Percentiles rank a stretch among this genome's conserved stretches.
Evolutionary conservation across 768 basidiomycete species (phyloP).

Genomic region (Trametes sanguinea): DNA sequence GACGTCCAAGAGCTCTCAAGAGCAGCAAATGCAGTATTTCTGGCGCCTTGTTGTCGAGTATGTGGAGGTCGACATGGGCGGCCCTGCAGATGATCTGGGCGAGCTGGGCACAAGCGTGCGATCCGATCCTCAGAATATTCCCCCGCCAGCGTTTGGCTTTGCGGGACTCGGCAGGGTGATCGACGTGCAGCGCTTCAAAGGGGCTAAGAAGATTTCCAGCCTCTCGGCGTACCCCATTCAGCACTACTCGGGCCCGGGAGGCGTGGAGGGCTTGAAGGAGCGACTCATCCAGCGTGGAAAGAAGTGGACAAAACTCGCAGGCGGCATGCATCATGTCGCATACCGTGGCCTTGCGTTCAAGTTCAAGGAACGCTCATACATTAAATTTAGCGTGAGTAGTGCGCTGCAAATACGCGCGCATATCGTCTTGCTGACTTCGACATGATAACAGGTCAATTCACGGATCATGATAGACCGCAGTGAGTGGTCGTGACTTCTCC

Average conservation of each 20-base stretch:
- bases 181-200: slow-evolving; percentile 46
- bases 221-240: slow-evolving; percentile 56
- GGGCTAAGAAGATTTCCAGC: slow-evolving; percentile 50
- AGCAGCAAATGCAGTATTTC: slow-evolving; percentile 42
- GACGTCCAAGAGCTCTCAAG: slow-evolving; percentile 14
- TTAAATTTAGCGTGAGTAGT: slow-evolving; percentile 50
- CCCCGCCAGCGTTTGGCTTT: slow-evolving; percentile 24
- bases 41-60: slow-evolving; percentile 54
- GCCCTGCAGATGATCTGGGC: slow-evolving; percentile 6
- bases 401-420: background rate
- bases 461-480: slow-evolving; percentile 66
- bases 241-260: slow-evolving; percentile 44
- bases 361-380: slow-evolving; percentile 33
- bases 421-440: too few species aligned
- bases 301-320: slow-evolving; percentile 53
- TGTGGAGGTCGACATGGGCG: slow-evolving; percentile 44
- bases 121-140: background rate
- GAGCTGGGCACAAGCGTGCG: background rate
- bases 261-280: slow-evolving; percentile 44
- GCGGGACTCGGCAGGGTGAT: slow-evolving; percentile 33
- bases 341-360: slow-evolving; percentile 54
- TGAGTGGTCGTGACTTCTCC: slow-evolving; percentile 25
- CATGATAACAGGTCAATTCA: slow-evolving; percentile 47
- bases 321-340: slow-evolving; percentile 57
- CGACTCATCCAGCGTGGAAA: slow-evolving; percentile 49